These are phyloP conservation scores for Suhomyces vadensis DNA, from an alignment of 805 yeast species.

Conservation along the genomic window DNA sequence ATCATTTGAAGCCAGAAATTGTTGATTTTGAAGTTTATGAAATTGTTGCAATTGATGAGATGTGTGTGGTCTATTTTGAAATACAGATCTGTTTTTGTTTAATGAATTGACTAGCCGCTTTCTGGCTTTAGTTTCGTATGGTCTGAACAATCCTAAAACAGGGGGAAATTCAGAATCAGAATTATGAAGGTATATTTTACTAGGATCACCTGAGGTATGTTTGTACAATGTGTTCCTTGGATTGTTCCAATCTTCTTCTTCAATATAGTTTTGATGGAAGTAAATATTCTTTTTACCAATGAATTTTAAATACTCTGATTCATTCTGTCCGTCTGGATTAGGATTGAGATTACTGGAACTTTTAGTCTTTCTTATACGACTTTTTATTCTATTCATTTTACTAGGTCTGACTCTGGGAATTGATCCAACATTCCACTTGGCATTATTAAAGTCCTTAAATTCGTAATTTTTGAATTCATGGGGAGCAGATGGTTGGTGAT, in stretches of 20 bases:
- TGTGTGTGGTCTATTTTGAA: slow-evolving; percentile 4
- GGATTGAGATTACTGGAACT: slow-evolving; percentile 11
- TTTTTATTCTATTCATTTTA: slow-evolving; percentile 24
- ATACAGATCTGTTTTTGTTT: slow-evolving; percentile 19
- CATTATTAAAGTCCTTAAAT: slow-evolving; percentile 21
- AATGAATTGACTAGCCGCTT: slow-evolving; percentile 40
- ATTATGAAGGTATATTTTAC: slow-evolving; percentile 28
- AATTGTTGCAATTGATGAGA: slow-evolving; percentile 2
- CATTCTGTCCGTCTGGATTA: slow-evolving; percentile 1
- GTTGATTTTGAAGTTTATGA: slow-evolving; percentile 2
- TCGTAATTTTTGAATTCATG: slow-evolving; percentile 26
- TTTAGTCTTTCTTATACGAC: slow-evolving; percentile 12
- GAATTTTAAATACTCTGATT: slow-evolving; percentile 20
- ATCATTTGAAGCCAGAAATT: background rate
- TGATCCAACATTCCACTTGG: slow-evolving; percentile 38
- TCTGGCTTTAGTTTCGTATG: slow-evolving; percentile 37
- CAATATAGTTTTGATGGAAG: slow-evolving; percentile 36
- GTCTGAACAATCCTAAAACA: slow-evolving; percentile 36
- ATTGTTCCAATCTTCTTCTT: slow-evolving; percentile 15
- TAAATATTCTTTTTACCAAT: slow-evolving; percentile 38
- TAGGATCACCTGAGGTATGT: slow-evolving; percentile 19
- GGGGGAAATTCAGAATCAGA: slow-evolving; percentile 14
- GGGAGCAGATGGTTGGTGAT: background rate
- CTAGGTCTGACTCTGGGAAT: slow-evolving; percentile 42
- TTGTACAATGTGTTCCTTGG: slow-evolving; percentile 10